Evolutionary conservation across 2,329 filamentous ascomycete species (phyloP).

Genomic region (Eurotiales sp.): DNA sequence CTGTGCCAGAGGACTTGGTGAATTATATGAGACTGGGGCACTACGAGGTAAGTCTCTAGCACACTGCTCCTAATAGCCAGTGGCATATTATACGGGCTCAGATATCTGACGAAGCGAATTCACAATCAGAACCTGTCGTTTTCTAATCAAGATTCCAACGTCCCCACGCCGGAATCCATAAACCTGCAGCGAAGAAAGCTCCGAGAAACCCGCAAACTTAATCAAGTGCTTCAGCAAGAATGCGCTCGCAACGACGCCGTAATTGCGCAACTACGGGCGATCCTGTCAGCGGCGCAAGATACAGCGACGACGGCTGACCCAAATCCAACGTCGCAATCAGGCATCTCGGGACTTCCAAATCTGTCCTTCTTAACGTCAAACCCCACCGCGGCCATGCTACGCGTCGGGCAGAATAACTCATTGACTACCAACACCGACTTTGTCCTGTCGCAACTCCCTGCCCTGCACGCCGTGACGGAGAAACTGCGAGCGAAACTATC

Average conservation of each 20-base stretch:
- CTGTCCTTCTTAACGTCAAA: slow-evolving; percentile 57
- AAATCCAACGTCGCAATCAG: too few species aligned
- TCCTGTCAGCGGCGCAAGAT: slow-evolving; percentile 43
- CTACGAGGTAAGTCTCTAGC: slow-evolving; percentile 61
- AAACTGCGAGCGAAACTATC: slow-evolving; percentile 63
- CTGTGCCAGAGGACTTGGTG: slow-evolving; percentile 66
- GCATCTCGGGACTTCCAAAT: slow-evolving; percentile 25
- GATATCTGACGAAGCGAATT: not conserved
- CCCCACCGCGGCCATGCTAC: slow-evolving; percentile 44
- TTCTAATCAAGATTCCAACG: slow-evolving; percentile 26
- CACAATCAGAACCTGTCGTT: slow-evolving; percentile 34
- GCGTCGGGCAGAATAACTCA: slow-evolving; percentile 36
- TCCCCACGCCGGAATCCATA: slow-evolving; percentile 64
- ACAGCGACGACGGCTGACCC: slow-evolving; percentile 6
- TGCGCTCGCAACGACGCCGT: slow-evolving; percentile 67
- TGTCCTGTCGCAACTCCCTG: slow-evolving; percentile 75
- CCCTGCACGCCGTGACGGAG: slow-evolving; percentile 67
- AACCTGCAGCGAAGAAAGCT: slow-evolving; percentile 69
- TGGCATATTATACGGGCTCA: not conserved
- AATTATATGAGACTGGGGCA: slow-evolving; percentile 79
- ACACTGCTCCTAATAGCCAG: not conserved
- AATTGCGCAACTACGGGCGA: slow-evolving; percentile 59
- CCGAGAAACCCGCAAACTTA: slow-evolving; percentile 73
- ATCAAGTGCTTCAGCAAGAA: slow-evolving; percentile 66
- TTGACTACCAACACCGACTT: slow-evolving; percentile 58